Conservation (phyloP, 2,329 filamentous ascomycete species). For the Alternaria triticimaculans region DNA sequence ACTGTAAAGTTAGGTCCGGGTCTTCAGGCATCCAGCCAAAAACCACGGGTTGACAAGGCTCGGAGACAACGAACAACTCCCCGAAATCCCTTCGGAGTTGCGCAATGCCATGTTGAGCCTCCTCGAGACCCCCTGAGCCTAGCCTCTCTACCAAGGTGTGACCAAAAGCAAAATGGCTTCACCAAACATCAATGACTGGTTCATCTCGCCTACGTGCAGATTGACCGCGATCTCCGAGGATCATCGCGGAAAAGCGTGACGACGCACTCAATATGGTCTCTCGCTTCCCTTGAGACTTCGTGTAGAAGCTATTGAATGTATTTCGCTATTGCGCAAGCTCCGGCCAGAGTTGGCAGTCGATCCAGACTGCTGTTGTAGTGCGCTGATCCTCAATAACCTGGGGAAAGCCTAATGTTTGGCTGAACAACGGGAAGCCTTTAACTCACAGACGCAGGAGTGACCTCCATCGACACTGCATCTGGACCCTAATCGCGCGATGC, state of each 20-base stretch:
- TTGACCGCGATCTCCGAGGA: conserved; percentile 2
- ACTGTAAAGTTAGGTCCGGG: conserved; percentile 4
- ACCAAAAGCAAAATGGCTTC: conserved; percentile 2
- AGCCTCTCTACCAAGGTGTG: conserved; percentile 7
- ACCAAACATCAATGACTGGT: conserved; percentile 2
- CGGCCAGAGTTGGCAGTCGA: not conserved
- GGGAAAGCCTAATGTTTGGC: conserved; percentile 1
- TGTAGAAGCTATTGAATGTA: not conserved
- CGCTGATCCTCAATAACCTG: conserved; percentile 2
- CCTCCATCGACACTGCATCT: not conserved
- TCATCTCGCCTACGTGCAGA: not conserved
- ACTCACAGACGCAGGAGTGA: not conserved
- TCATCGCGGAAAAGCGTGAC: conserved; percentile 2
- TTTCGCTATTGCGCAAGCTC: not conserved
- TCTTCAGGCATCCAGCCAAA: conserved; percentile 2
- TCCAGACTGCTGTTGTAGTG: not conserved
- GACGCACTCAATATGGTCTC: not conserved
- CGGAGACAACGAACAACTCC: conserved; percentile 20
- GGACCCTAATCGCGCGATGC: not conserved
- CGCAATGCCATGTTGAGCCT: conserved; percentile 18
- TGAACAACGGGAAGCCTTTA: not conserved
- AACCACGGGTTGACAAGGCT: conserved; percentile 9
- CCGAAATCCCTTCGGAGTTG: conserved; percentile 11
- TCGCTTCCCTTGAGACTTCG: not conserved
- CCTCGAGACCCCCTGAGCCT: conserved; percentile 9